Percentiles rank a stretch among this genome's conserved stretches.
Evolutionary conservation across 176 grass and related monocot genomes (phyloP).

Genomic region (Miscanthus lutarioriparius): DNA sequence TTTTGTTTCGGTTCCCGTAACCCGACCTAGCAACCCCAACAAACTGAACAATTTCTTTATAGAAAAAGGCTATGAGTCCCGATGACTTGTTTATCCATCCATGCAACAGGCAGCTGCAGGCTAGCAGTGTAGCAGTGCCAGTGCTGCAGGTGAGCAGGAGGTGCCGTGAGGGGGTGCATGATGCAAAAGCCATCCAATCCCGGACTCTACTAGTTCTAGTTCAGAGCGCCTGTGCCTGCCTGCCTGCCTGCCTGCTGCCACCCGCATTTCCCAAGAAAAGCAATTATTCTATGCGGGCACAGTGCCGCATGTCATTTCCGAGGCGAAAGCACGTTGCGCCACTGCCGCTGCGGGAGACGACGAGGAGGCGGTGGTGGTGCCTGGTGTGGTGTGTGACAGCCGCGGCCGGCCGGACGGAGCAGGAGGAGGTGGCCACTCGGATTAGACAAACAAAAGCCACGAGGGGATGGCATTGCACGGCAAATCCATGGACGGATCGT

Average conservation of each 20-base stretch:
- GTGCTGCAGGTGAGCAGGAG: not conserved
- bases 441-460: conserved; percentile 45
- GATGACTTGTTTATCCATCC: conserved; percentile 36
- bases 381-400: not conserved
- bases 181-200: conserved; percentile 31
- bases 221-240: not conserved
- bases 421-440: conserved; percentile 29
- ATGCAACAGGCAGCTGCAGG: not conserved
- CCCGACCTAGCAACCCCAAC: conserved; percentile 2
- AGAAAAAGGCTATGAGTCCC: not conserved
- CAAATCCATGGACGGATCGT: conserved; percentile 47
- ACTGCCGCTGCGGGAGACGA: not conserved
- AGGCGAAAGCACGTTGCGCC: conserved; percentile 77
- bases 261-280: conserved; percentile 62
- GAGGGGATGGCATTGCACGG: not conserved
- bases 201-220: no score
- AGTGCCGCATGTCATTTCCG: conserved; percentile 74
- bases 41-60: conserved; percentile 9
- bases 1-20: not conserved
- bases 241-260: not conserved
- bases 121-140: not conserved
- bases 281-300: conserved; percentile 57
- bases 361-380: not conserved
- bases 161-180: not conserved
- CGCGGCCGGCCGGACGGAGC: not conserved